A percentile compares a stretch with the other conserved stretches of the same genome.
These are phyloP conservation scores for Yamadazyma phyllophila DNA, from an alignment of 805 yeast species.

Conservation along the genomic window DNA sequence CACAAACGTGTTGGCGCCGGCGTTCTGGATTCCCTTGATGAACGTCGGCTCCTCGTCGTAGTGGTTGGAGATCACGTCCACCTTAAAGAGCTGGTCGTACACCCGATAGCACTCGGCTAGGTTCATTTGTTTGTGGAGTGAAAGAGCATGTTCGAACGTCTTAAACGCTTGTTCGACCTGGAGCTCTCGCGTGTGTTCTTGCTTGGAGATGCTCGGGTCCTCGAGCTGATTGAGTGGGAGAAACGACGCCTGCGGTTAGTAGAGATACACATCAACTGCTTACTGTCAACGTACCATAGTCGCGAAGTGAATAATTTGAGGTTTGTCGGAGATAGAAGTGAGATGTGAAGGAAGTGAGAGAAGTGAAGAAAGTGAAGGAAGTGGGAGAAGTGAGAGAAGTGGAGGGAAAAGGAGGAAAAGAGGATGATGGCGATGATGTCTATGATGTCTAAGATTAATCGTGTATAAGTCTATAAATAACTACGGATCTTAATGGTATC, in stretches of 20 bases:
- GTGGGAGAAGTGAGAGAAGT: too few relatives aligned
- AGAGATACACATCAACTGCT: too few relatives aligned
- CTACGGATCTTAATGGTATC: too few relatives aligned
- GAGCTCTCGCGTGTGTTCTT: constrained; percentile 87
- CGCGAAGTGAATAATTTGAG: too few relatives aligned
- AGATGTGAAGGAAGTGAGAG: too few relatives aligned
- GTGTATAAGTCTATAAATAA: too few relatives aligned
- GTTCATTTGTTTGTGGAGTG: constrained; percentile 50
- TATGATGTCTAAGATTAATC: too few relatives aligned
- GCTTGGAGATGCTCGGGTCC: constrained; percentile 65
- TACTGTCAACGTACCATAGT: too few relatives aligned
- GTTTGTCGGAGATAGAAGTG: too few relatives aligned
- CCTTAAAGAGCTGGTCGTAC: constrained; percentile 62
- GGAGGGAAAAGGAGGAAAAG: too few relatives aligned
- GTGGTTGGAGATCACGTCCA: constrained; percentile 59
- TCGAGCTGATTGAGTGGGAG: constrained; percentile 76
- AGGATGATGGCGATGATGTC: too few relatives aligned
- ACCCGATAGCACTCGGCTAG: constrained; percentile 48
- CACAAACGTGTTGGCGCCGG: constrained; percentile 27
- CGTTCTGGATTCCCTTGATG: constrained; percentile 40
- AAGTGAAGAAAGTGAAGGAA: too few relatives aligned
- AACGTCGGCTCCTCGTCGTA: constrained; percentile 39
- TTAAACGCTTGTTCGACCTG: constrained; percentile 86
- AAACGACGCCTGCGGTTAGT: constrained; percentile 48
- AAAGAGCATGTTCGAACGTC: constrained; percentile 68